Percentiles rank a stretch among this genome's conserved stretches.
phyloP scores from a whole-genome alignment of 2,329 filamentous ascomycete species.

The Geosmithia morbida region DNA sequence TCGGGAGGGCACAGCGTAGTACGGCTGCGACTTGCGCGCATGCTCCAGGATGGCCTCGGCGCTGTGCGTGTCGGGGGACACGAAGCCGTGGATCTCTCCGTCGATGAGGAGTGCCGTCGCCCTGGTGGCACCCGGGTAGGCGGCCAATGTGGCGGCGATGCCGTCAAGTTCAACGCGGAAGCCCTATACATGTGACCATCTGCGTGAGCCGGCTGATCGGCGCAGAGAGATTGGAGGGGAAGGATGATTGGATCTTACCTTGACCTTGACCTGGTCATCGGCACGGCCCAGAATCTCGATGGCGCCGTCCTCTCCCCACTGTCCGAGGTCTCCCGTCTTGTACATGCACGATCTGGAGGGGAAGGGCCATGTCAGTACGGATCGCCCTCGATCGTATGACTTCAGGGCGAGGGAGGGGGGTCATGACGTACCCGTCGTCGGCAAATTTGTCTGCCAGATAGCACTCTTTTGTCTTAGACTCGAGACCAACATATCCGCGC shows the following conservation, averaged over 20 bases:
- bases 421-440: constrained; percentile 23
- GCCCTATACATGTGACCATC: constrained; percentile 1
- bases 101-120: constrained; percentile 10
- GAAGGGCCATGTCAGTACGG: background rate
- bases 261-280: constrained; percentile 9
- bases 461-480: constrained; percentile 25
- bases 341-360: constrained; percentile 28
- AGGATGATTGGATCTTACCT: constrained; percentile 10
- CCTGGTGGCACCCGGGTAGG: constrained; percentile 15
- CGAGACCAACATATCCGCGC: constrained; percentile 31
- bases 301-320: constrained; percentile 5
- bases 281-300: constrained; percentile 7
- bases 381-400: background rate
- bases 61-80: constrained; percentile 20
- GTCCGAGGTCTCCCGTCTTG: constrained; percentile 12
- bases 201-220: background rate
- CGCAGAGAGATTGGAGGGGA: background rate
- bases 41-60: constrained; percentile 21
- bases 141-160: constrained; percentile 11
- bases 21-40: constrained; percentile 29
- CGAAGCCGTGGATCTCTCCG: constrained; percentile 31
- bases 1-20: constrained; percentile 36
- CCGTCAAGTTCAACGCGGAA: constrained; percentile 23
- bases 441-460: constrained; percentile 29
- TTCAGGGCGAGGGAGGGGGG: background rate